A percentile compares a stretch with the other conserved stretches of the same genome.
Conservation (phyloP, 352 stramenopile species). For the Phytophthora chlamydospora region DNA sequence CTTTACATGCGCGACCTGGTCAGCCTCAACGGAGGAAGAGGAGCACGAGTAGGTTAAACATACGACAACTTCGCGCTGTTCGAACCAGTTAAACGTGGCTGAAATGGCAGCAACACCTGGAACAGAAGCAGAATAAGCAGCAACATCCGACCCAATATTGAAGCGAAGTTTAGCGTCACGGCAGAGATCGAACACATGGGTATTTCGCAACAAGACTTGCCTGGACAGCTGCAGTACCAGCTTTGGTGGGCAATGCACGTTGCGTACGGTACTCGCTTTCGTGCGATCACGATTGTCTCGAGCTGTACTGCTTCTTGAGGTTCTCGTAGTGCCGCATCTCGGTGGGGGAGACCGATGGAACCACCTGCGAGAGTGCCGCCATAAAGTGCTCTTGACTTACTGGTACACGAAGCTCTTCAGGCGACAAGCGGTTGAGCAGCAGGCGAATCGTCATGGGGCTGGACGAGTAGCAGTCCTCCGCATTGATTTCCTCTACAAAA, state of each 20-base stretch:
- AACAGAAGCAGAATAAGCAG: constrained; percentile 13
- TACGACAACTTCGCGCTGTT: constrained; percentile 24
- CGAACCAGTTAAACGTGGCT: constrained; percentile 18
- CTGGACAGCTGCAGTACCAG: constrained; percentile 19
- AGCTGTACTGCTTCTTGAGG: constrained; percentile 88
- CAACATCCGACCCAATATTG: constrained; percentile 21
- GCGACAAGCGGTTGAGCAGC: constrained; percentile 64
- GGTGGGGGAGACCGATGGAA: constrained; percentile 85
- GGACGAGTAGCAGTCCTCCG: constrained; percentile 82
- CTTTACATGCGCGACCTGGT: constrained; percentile 21
- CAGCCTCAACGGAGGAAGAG: constrained; percentile 11
- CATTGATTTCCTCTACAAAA: constrained; percentile 66
- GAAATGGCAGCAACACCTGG: constrained; percentile 21
- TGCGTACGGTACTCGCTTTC: constrained; percentile 9
- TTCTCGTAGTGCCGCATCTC: constrained; percentile 90
- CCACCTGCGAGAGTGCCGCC: constrained; percentile 57
- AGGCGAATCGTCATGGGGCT: constrained; percentile 72
- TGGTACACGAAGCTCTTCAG: constrained; percentile 65
- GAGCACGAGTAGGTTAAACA: background rate
- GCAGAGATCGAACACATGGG: constrained; percentile 11
- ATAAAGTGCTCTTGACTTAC: constrained; percentile 69
- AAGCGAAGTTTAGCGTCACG: constrained; percentile 8
- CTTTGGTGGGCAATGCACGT: too few relatives aligned
- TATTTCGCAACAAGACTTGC: constrained; percentile 9
- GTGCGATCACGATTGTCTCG: constrained; percentile 42